Percentiles rank a stretch among this genome's conserved stretches.
Conservation (phyloP, 2,329 filamentous ascomycete genomes). For the Fusarium cyanostomum region DNA sequence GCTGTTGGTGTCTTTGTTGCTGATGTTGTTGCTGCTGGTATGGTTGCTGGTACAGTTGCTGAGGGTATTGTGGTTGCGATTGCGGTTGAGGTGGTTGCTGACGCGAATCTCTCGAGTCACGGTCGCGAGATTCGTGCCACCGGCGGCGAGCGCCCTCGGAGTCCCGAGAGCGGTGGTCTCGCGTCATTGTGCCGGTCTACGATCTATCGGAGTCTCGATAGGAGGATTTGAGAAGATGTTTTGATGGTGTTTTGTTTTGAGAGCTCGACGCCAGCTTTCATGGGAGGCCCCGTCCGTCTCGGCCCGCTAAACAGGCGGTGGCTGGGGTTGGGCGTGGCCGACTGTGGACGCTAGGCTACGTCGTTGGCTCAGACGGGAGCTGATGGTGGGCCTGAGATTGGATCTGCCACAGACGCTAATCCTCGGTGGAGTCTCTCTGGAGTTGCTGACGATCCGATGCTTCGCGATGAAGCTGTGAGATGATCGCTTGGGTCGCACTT, state of each 20-base stretch:
- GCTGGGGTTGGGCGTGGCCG: conserved; percentile 40
- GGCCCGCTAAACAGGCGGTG: conserved; percentile 44
- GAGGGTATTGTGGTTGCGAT: conserved; percentile 24
- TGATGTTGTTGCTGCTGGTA: conserved; percentile 14
- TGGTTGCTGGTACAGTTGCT: conserved; percentile 28
- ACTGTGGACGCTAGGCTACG: conserved; percentile 27
- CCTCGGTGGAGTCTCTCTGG: not conserved
- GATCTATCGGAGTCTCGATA: conserved; percentile 37
- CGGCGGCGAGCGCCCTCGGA: conserved; percentile 64
- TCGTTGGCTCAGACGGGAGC: conserved; percentile 35
- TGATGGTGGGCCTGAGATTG: conserved; percentile 36
- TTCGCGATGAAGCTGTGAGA: not conserved
- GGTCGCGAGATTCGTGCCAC: conserved; percentile 49
- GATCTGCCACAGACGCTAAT: conserved; percentile 31
- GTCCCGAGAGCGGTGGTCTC: conserved; percentile 65
- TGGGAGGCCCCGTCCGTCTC: conserved; percentile 39
- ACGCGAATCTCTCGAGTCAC: conserved; percentile 43
- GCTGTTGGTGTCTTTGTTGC: conserved; percentile 15
- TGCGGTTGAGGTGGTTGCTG: conserved; percentile 27
- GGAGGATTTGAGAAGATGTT: conserved; percentile 30
- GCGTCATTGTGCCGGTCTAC: conserved; percentile 58
- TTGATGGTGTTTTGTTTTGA: conserved; percentile 46
- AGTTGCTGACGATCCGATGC: not conserved
- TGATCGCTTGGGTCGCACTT: not conserved
- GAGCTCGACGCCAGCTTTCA: conserved; percentile 37